Conservation (phyloP, 1,284 basidiomycete genomes). For the Sporisorium graminicola region DNA sequence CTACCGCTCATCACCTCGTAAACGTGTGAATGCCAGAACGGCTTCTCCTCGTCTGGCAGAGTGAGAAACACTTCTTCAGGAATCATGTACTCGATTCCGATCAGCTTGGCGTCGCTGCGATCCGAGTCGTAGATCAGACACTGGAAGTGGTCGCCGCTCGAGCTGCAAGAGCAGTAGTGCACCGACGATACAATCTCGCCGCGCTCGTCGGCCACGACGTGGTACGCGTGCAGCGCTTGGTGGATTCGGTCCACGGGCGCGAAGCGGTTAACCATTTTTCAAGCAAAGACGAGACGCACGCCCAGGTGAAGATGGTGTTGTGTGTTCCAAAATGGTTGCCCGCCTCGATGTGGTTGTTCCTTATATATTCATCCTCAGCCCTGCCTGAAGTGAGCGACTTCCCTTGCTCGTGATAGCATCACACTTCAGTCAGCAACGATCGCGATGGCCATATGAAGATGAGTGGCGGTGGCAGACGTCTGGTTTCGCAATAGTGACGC, state of each 20-base stretch:
- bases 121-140: constrained; percentile 73
- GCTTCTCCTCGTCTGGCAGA: constrained; percentile 73
- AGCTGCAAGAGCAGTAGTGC: constrained; percentile 49
- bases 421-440: not conserved
- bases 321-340: not conserved
- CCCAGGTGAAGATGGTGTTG: not conserved
- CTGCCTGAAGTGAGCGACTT: not conserved
- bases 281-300: not conserved
- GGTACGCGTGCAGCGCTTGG: constrained; percentile 52
- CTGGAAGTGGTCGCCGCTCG: constrained; percentile 28
- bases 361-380: not conserved
- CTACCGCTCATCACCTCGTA: constrained; percentile 74
- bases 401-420: not conserved
- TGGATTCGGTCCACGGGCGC: constrained; percentile 42
- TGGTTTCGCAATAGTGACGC: too few species aligned
- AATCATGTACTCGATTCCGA: constrained; percentile 75
- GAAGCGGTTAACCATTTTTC: constrained; percentile 33
- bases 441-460: not conserved
- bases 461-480: too few species aligned
- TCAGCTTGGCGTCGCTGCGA: constrained; percentile 72
- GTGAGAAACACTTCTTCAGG: constrained; percentile 72
- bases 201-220: constrained; percentile 46
- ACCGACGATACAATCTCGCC: constrained; percentile 38
- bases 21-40: constrained; percentile 74
- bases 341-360: not conserved